Percentiles rank a stretch among this genome's conserved stretches.
Conservation (phyloP, 805 yeast genomes). For the Candida dajiaensis region DNA sequence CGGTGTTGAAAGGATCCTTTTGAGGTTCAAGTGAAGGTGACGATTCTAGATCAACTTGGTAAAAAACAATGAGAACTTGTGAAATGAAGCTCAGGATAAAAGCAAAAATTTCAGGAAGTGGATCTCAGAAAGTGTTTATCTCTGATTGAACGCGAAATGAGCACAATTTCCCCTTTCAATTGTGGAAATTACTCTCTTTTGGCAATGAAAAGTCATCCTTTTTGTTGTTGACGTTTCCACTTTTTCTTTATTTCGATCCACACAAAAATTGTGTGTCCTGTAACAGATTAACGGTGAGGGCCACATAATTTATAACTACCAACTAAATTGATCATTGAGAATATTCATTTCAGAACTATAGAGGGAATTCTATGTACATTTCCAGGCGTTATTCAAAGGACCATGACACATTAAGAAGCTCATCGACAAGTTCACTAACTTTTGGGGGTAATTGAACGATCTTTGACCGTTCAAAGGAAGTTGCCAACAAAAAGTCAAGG, state of each 20-base stretch:
- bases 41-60: neutral
- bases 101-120: neutral
- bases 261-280: slow-evolving; percentile 3
- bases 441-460: neutral
- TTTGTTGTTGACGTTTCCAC: slow-evolving; percentile 18
- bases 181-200: neutral
- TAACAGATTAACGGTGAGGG: slow-evolving; percentile 2
- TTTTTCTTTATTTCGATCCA: slow-evolving; percentile 4
- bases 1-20: neutral
- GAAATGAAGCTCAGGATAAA: neutral
- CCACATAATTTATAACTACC: neutral
- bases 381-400: neutral
- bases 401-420: slow-evolving; percentile 9
- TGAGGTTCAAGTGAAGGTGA: neutral
- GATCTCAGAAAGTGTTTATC: neutral
- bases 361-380: neutral
- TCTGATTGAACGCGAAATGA: neutral
- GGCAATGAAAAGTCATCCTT: neutral
- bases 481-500: neutral
- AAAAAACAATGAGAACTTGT: neutral
- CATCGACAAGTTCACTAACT: neutral
- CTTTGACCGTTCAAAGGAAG: neutral
- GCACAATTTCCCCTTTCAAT: neutral
- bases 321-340: neutral
- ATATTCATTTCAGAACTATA: neutral